Evolutionary conservation across 768 basidiomycete genomes (phyloP).

Genomic region (Boletus rufocinnamomeus): DNA sequence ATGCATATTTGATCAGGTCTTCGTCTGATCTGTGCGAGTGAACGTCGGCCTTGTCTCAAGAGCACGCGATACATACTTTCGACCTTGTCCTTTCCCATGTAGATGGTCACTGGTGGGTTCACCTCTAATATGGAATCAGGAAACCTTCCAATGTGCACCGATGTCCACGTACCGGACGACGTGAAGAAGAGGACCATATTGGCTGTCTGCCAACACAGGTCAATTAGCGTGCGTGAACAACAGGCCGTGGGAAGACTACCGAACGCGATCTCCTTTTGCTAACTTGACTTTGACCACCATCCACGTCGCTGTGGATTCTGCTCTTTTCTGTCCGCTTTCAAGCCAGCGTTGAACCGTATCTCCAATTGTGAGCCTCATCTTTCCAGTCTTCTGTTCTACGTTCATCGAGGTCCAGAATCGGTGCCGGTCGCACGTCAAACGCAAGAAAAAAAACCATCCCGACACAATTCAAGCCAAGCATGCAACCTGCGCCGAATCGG

Average conservation of each 20-base stretch:
- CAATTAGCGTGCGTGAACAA: neutral
- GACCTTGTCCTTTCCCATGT: constrained; percentile 98
- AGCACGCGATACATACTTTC: constrained; percentile 62
- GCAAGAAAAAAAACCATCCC: constrained; percentile 2
- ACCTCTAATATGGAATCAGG: constrained; percentile 41
- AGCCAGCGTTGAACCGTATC: neutral
- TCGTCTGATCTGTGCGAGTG: constrained; percentile 65
- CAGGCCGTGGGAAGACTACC: constrained; percentile 5
- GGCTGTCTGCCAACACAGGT: neutral
- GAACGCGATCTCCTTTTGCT: neutral
- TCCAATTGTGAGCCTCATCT: constrained; percentile 5
- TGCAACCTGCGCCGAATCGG: constrained; percentile 73
- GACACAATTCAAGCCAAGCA: constrained; percentile 29
- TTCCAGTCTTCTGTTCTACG: neutral
- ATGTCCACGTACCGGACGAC: constrained; percentile 42
- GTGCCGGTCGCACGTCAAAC: neutral
- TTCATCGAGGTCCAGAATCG: neutral
- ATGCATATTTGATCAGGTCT: constrained; percentile 90
- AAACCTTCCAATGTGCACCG: neutral
- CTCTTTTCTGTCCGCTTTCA: neutral
- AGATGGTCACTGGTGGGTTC: constrained; percentile 69
- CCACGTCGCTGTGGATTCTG: neutral
- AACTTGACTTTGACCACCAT: constrained; percentile 6
- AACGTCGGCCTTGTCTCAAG: constrained; percentile 8
- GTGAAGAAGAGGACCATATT: constrained; percentile 67